Conservation (phyloP, 2,329 filamentous ascomycete species). For the Aspergillus ustus region DNA sequence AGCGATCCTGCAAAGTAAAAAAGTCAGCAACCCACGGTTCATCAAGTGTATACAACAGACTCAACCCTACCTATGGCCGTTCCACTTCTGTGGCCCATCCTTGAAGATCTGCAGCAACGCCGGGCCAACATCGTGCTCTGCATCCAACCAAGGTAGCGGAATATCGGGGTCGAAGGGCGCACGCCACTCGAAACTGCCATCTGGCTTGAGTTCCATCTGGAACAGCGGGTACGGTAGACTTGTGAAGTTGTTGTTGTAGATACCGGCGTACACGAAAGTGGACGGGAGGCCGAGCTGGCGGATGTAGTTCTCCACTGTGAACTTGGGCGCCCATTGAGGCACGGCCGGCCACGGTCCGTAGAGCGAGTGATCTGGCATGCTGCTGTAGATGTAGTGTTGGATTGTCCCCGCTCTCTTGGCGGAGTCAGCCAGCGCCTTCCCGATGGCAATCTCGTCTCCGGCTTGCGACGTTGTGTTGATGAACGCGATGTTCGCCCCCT, state of each 20-base stretch:
- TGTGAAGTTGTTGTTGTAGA: slow-evolving; percentile 99
- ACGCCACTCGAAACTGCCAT: slow-evolving; percentile 89
- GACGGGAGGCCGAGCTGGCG: slow-evolving; percentile 79
- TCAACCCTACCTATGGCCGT: slow-evolving; percentile 64
- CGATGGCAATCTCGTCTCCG: slow-evolving; percentile 89
- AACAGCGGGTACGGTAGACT: slow-evolving; percentile 90
- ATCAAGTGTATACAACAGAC: not conserved
- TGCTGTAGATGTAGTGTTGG: slow-evolving; percentile 93
- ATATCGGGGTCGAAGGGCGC: slow-evolving; percentile 91
- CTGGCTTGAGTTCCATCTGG: slow-evolving; percentile 84
- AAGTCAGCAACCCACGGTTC: slow-evolving; percentile 16
- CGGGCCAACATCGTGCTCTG: slow-evolving; percentile 93
- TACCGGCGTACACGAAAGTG: slow-evolving; percentile 94
- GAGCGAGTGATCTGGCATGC: slow-evolving; percentile 91
- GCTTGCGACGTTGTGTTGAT: slow-evolving; percentile 95
- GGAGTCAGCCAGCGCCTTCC: slow-evolving; percentile 84
- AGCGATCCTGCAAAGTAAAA: slow-evolving; percentile 67
- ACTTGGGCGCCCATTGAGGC: slow-evolving; percentile 90
- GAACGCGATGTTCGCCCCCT: slow-evolving; percentile 84
- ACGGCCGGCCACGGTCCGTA: slow-evolving; percentile 83
- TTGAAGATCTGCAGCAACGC: slow-evolving; percentile 94
- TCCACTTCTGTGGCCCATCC: slow-evolving; percentile 85
- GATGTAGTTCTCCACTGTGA: slow-evolving; percentile 89
- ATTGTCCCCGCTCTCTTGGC: slow-evolving; percentile 78
- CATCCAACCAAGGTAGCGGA: slow-evolving; percentile 91